These are phyloP conservation scores for Eucalyptus marginata DNA, from an alignment of 345 rosid species.

Conservation along the genomic window DNA sequence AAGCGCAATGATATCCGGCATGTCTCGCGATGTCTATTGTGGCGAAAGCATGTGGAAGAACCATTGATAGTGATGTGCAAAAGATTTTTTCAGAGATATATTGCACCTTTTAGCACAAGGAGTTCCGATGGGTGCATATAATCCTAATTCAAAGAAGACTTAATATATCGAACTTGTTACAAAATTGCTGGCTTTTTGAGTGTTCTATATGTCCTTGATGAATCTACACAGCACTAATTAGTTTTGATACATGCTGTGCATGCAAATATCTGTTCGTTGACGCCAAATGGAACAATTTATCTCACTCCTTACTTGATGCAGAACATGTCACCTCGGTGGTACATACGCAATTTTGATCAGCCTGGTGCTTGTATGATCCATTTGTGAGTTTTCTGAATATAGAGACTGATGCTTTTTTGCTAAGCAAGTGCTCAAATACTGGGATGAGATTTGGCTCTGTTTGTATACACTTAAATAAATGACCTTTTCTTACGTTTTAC, in stretches of 20 bases:
- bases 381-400: constrained; percentile 40
- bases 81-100: neutral
- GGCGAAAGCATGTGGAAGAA: neutral
- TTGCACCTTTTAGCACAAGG: neutral
- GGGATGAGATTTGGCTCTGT: neutral
- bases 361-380: constrained; percentile 63
- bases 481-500: neutral
- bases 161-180: neutral
- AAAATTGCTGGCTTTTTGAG: neutral
- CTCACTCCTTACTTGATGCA: constrained; percentile 8
- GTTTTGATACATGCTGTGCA: neutral
- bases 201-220: neutral
- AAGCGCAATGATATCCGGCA: neutral
- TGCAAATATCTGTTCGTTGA: neutral
- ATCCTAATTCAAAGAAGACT: neutral
- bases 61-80: neutral
- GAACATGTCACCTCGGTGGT: constrained; percentile 89
- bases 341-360: constrained; percentile 66
- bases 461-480: neutral
- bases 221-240: neutral
- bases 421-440: neutral
- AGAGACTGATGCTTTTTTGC: neutral
- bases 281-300: neutral
- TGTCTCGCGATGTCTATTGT: neutral
- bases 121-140: neutral